Evolutionary conservation across 108 stramenopile genomes (phyloP).

Genomic region (Cyclostephanos invisitatus): DNA sequence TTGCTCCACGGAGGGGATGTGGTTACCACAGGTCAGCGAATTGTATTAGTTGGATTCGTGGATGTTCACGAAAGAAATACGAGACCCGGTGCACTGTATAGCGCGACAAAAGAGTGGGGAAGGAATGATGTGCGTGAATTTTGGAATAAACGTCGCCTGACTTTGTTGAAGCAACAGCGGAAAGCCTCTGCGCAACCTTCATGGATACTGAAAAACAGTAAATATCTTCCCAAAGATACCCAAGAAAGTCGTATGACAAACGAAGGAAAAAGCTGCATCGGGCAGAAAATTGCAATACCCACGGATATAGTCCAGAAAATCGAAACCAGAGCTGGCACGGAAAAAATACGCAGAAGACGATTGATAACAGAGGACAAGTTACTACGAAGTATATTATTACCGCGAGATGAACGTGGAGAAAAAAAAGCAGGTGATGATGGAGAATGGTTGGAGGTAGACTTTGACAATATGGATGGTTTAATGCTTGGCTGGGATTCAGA

Average conservation of each 20-base stretch:
- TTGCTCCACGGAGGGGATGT: slow-evolving; percentile 73
- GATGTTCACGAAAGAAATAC: slow-evolving; percentile 60
- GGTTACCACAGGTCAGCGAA: slow-evolving; percentile 61
- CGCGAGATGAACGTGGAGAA: slow-evolving; percentile 37
- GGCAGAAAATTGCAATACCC: background rate
- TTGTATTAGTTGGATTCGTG: slow-evolving; percentile 75
- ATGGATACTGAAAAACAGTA: slow-evolving; percentile 53
- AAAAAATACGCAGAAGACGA: slow-evolving; percentile 49
- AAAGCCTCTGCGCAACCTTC: slow-evolving; percentile 10
- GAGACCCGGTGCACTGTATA: slow-evolving; percentile 48
- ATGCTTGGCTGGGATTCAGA: slow-evolving; percentile 18
- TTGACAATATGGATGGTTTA: slow-evolving; percentile 11
- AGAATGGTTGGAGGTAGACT: slow-evolving; percentile 7
- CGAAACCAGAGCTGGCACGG: slow-evolving; percentile 49
- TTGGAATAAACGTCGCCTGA: slow-evolving; percentile 48
- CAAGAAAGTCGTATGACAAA: background rate
- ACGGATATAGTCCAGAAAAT: slow-evolving; percentile 42
- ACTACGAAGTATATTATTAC: slow-evolving; percentile 61
- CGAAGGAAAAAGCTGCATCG: slow-evolving; percentile 19
- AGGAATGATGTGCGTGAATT: slow-evolving; percentile 69
- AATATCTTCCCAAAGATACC: slow-evolving; percentile 46
- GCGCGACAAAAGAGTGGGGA: slow-evolving; percentile 68
- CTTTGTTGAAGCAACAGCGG: slow-evolving; percentile 29
- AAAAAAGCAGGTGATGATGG: slow-evolving; percentile 12
- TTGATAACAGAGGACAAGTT: slow-evolving; percentile 67